These are phyloP conservation scores for Orbilia brochopaga DNA, from an alignment of 2,329 filamentous ascomycete genomes.

Conservation along the genomic window DNA sequence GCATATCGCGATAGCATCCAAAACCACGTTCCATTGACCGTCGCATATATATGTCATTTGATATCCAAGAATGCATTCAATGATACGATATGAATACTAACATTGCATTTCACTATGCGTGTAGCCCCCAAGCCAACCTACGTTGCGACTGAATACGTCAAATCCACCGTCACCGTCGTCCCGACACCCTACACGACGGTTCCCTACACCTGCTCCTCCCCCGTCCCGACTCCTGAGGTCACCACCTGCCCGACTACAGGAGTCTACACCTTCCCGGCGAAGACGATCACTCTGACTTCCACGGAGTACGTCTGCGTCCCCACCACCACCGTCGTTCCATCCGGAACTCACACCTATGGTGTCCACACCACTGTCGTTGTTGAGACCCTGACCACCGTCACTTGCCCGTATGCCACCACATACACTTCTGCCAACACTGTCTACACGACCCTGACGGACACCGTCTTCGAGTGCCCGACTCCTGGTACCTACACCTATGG, in stretches of 20 bases:
- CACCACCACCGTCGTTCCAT: constrained; percentile 67
- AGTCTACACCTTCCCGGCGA: constrained; percentile 76
- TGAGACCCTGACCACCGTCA: constrained; percentile 69
- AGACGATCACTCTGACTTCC: constrained; percentile 71
- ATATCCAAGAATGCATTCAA: neutral
- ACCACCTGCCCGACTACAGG: constrained; percentile 69
- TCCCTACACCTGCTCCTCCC: constrained; percentile 50
- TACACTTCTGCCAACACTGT: constrained; percentile 65
- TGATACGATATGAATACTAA: constrained; percentile 6
- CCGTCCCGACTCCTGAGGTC: constrained; percentile 61
- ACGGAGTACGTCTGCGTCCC: constrained; percentile 71
- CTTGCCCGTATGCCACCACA: constrained; percentile 72
- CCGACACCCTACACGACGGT: constrained; percentile 49
- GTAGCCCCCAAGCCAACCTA: constrained; percentile 50
- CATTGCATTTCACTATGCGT: neutral
- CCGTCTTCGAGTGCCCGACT: constrained; percentile 74
- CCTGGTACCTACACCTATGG: constrained; percentile 78
- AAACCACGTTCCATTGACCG: too few species aligned
- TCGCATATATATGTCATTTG: too few species aligned
- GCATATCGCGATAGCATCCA: neutral
- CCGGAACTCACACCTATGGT: constrained; percentile 72
- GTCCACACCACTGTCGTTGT: constrained; percentile 75
- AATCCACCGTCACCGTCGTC: constrained; percentile 44
- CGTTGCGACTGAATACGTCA: constrained; percentile 48
- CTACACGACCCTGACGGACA: constrained; percentile 72